Conservation (phyloP, 768 basidiomycete species). For the Mycena polygramma region DNA sequence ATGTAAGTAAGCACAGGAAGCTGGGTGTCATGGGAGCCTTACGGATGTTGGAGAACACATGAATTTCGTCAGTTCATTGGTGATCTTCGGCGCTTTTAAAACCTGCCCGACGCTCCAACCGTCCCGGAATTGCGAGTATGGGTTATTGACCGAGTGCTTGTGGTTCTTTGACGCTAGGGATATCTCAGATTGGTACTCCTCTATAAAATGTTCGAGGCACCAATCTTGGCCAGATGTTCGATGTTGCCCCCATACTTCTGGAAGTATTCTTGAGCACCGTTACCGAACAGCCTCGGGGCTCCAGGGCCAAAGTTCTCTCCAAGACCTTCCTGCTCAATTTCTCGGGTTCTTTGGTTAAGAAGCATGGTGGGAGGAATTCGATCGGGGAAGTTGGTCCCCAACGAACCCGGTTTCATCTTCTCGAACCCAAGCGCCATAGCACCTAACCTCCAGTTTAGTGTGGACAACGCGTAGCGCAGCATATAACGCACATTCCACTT, state of each 20-base stretch:
- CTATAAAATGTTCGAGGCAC: constrained; percentile 50
- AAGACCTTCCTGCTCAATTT: constrained; percentile 62
- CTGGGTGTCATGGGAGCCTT: constrained; percentile 34
- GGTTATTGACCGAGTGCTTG: constrained; percentile 84
- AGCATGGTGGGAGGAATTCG: constrained; percentile 62
- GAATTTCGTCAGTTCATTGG: constrained; percentile 80
- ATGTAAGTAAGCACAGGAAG: constrained; percentile 11
- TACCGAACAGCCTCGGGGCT: constrained; percentile 81
- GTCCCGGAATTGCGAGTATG: constrained; percentile 87
- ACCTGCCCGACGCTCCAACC: constrained; percentile 84
- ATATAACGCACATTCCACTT: constrained; percentile 65
- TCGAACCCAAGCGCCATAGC: constrained; percentile 89
- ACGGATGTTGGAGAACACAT: constrained; percentile 92
- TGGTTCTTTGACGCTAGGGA: constrained; percentile 84
- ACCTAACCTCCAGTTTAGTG: constrained; percentile 16
- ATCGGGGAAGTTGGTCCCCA: constrained; percentile 75
- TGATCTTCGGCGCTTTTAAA: constrained; percentile 75
- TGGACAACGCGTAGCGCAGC: not conserved
- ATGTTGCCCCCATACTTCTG: constrained; percentile 77
- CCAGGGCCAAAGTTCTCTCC: constrained; percentile 78
- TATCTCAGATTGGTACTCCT: not conserved
- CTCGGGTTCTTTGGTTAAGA: constrained; percentile 55
- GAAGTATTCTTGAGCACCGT: constrained; percentile 84
- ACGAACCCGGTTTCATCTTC: constrained; percentile 71
- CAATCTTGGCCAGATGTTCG: constrained; percentile 82